Percentiles rank a stretch among this genome's conserved stretches.
These are phyloP conservation scores for Hydnomerulius pinastri DNA, from an alignment of 768 basidiomycete species.

Conservation along the genomic window DNA sequence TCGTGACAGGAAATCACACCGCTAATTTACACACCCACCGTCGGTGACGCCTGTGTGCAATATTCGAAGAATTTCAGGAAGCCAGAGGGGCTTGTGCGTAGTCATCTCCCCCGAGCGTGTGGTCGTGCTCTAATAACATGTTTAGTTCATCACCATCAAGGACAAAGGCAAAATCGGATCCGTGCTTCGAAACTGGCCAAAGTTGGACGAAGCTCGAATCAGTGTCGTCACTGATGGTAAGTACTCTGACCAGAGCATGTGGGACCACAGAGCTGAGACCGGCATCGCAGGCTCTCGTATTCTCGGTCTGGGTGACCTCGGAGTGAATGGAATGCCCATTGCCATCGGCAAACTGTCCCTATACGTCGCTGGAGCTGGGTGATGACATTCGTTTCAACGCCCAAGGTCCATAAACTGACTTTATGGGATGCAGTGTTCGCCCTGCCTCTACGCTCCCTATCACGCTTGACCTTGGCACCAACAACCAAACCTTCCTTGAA, in stretches of 20 bases:
- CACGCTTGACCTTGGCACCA: conserved; percentile 86
- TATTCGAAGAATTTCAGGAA: conserved; percentile 77
- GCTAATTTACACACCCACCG: conserved; percentile 90
- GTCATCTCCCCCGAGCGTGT: conserved; percentile 1
- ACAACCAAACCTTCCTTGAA: conserved; percentile 74
- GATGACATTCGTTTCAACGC: conserved; percentile 19
- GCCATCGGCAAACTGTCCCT: conserved; percentile 91
- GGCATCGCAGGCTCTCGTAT: conserved; percentile 69
- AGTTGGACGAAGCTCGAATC: conserved; percentile 76
- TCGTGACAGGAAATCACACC: conserved; percentile 58
- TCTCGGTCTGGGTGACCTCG: conserved; percentile 83
- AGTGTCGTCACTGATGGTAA: conserved; percentile 89
- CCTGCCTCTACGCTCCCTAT: conserved; percentile 81
- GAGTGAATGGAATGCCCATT: conserved; percentile 85
- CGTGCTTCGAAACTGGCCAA: conserved; percentile 74
- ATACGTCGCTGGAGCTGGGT: conserved; percentile 91
- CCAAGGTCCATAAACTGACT: conserved; percentile 2
- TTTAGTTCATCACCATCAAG: conserved; percentile 73
- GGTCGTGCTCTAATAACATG: conserved; percentile 14
- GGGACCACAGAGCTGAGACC: conserved; percentile 3
- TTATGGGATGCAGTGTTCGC: conserved; percentile 54
- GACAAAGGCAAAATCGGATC: conserved; percentile 80
- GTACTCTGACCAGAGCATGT: conserved; percentile 12
- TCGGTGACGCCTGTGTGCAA: conserved; percentile 87
- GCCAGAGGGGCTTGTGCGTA: conserved; percentile 68